These are phyloP conservation scores for Aspergillus ellipticus DNA, from an alignment of 495 filamentous ascomycete genomes.

Conservation along the genomic window DNA sequence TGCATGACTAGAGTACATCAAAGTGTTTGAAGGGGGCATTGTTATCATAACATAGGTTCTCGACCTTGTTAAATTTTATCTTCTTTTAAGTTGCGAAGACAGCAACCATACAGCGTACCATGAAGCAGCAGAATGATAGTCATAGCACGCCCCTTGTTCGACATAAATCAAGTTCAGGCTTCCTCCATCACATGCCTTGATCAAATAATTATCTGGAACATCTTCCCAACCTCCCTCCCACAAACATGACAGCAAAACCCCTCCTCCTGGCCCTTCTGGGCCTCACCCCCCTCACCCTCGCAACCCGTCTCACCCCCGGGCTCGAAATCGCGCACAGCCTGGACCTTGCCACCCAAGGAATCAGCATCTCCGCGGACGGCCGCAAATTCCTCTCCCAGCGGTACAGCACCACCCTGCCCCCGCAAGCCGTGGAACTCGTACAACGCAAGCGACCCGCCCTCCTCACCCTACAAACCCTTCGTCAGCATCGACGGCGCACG, in stretches of 20 bases:
- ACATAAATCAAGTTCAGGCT: too few species aligned
- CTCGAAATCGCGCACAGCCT: constrained; percentile 8
- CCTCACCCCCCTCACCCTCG: not conserved
- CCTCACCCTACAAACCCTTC: constrained; percentile 18
- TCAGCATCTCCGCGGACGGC: constrained; percentile 10
- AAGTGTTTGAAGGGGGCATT: too few species aligned
- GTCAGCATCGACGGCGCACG: constrained; percentile 23
- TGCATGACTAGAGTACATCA: too few species aligned
- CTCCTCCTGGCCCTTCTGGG: not conserved
- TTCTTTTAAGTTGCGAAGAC: too few species aligned
- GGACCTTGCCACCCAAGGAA: constrained; percentile 11
- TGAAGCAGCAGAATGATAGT: too few species aligned
- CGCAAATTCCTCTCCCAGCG: constrained; percentile 16
- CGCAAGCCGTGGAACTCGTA: constrained; percentile 24
- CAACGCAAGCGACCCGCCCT: constrained; percentile 13
- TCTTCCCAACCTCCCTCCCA: too few species aligned
- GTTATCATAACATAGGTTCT: too few species aligned
- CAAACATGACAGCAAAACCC: not conserved
- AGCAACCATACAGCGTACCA: too few species aligned
- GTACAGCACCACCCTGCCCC: constrained; percentile 4
- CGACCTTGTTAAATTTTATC: too few species aligned
- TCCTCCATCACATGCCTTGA: not conserved
- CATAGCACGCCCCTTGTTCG: too few species aligned
- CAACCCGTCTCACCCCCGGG: not conserved
- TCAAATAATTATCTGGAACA: too few species aligned